Conservation (phyloP, 176 grass and related monocot species). For the Lolium perenne region DNA sequence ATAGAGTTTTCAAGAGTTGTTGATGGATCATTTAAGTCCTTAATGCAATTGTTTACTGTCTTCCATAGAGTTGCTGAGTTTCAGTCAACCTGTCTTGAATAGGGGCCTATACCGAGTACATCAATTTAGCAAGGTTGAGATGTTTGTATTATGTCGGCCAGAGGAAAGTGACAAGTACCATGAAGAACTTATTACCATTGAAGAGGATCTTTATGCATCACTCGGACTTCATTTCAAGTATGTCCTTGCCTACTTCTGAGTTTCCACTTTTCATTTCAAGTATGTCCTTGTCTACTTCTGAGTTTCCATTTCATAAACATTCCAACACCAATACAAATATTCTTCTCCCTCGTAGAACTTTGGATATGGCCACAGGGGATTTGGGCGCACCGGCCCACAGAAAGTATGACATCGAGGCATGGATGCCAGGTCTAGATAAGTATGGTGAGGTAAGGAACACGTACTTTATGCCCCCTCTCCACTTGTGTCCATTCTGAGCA, state of each 20-base stretch:
- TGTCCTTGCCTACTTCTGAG: conserved; percentile 26
- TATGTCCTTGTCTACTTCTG: conserved; percentile 45
- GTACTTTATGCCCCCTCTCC: background rate
- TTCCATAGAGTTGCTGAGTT: conserved; percentile 22
- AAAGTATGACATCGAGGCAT: conserved; percentile 93
- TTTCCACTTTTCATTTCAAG: conserved; percentile 78
- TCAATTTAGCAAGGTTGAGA: conserved; percentile 99
- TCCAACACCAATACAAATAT: background rate
- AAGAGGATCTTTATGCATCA: conserved; percentile 90
- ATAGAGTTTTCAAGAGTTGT: background rate
- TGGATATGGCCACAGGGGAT: conserved; percentile 94
- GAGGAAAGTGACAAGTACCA: conserved; percentile 86
- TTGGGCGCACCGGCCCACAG: conserved; percentile 86
- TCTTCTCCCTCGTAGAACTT: conserved; percentile 52
- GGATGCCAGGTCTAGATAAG: conserved; percentile 93
- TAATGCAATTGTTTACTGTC: background rate
- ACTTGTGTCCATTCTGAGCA: background rate
- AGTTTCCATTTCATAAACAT: background rate
- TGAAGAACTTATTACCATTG: conserved; percentile 89
- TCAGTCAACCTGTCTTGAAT: conserved; percentile 40
- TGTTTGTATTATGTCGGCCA: conserved; percentile 89
- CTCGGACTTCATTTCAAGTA: conserved; percentile 99
- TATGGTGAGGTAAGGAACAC: conserved; percentile 83
- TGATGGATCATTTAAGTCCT: background rate
- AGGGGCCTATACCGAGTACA: conserved; percentile 94